Percentiles rank a stretch among this genome's conserved stretches.
These are phyloP conservation scores for Nicotiana obtusifolia DNA, from an alignment of 257 asterid species.

Conservation along the genomic window DNA sequence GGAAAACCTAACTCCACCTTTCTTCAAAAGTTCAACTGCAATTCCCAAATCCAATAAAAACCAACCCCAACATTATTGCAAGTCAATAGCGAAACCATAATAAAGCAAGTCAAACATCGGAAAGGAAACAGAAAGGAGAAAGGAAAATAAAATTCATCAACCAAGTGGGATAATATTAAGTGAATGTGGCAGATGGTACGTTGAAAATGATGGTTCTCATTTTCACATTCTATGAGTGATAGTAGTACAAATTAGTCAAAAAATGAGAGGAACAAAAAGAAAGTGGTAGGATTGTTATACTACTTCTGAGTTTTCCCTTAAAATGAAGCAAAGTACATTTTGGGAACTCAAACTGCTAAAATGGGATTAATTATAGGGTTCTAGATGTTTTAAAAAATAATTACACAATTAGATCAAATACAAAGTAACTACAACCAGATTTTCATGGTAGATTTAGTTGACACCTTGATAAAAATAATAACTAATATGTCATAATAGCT, in stretches of 20 bases:
- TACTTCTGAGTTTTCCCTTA: neutral
- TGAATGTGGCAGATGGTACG: neutral
- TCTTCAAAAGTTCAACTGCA: conserved; percentile 3
- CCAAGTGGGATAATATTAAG: neutral
- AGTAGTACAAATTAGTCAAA: neutral
- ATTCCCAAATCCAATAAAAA: neutral
- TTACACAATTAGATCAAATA: neutral
- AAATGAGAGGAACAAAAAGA: neutral
- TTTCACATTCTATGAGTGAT: neutral
- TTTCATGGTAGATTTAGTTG: neutral
- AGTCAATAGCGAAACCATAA: neutral
- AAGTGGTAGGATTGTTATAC: neutral
- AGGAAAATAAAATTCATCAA: neutral
- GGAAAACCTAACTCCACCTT: conserved; percentile 5
- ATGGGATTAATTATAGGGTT: neutral
- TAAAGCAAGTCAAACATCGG: neutral
- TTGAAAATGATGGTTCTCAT: neutral
- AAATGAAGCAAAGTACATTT: neutral
- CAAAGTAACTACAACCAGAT: neutral
- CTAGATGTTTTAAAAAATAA: neutral
- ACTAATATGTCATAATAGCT: neutral
- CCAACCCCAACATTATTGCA: neutral
- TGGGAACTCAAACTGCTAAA: neutral
- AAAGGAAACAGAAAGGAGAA: neutral
- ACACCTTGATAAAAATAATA: neutral